Evolutionary conservation across 352 stramenopile genomes (phyloP).

Genomic region (Phytophthora fragariae): DNA sequence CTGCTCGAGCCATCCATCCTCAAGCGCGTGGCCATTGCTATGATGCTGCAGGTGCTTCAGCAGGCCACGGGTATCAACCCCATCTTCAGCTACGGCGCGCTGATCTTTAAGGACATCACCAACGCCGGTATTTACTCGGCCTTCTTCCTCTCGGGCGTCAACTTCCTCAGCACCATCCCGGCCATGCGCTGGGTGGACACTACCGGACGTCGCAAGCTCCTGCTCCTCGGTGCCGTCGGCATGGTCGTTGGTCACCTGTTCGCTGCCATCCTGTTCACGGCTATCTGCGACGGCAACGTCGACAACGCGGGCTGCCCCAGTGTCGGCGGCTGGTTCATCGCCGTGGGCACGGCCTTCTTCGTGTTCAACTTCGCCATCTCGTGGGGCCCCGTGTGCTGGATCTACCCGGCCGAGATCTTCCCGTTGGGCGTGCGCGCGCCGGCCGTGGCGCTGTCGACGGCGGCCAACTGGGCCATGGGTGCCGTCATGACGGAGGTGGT

Average conservation of each 20-base stretch:
- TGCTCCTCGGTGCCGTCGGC: slow-evolving; percentile 41
- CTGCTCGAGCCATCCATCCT: slow-evolving; percentile 34
- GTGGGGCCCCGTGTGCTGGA: slow-evolving; percentile 56
- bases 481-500: too few species aligned
- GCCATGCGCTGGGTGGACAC: slow-evolving; percentile 38
- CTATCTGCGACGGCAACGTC: slow-evolving; percentile 43
- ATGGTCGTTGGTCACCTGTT: too few species aligned
- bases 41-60: slow-evolving; percentile 50
- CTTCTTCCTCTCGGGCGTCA: slow-evolving; percentile 35
- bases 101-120: slow-evolving; percentile 33
- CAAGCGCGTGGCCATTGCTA: slow-evolving; percentile 43
- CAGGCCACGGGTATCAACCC: slow-evolving; percentile 42
- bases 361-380: slow-evolving; percentile 8
- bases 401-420: slow-evolving; percentile 7
- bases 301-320: slow-evolving; percentile 36
- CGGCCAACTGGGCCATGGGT: too few species aligned
- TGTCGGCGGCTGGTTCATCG: slow-evolving; percentile 46
- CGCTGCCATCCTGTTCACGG: slow-evolving; percentile 41
- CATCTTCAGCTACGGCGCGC: slow-evolving; percentile 35
- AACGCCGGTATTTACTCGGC: slow-evolving; percentile 34
- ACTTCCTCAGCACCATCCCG: slow-evolving; percentile 29
- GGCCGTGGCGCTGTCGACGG: too few species aligned
- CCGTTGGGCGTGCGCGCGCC: too few species aligned
- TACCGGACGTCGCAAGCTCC: slow-evolving; percentile 43
- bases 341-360: slow-evolving; percentile 19